phyloP scores from a whole-genome alignment of 805 yeast genomes.

The Saccharomycopsis capsularis region DNA sequence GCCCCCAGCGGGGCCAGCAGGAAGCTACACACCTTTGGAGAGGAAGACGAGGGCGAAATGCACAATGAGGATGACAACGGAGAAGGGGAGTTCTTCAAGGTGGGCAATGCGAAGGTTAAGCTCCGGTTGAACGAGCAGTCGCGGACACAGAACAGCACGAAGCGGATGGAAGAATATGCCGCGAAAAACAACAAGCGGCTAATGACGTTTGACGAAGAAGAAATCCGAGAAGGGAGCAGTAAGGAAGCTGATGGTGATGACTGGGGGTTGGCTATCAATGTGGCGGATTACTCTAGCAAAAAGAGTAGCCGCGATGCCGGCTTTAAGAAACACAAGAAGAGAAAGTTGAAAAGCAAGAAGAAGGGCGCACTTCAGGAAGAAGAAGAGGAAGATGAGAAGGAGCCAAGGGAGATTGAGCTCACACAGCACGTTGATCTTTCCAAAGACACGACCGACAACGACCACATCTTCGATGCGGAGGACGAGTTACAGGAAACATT shows the following conservation, averaged over 20 bases:
- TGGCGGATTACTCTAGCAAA: slow-evolving; percentile 10
- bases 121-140: slow-evolving; percentile 4
- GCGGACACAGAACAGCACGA: background rate
- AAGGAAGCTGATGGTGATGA: slow-evolving; percentile 10
- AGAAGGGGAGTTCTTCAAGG: slow-evolving; percentile 22
- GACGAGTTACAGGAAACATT: slow-evolving; percentile 21
- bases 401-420: slow-evolving; percentile 22
- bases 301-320: slow-evolving; percentile 14
- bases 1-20: slow-evolving; percentile 23
- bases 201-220: slow-evolving; percentile 12
- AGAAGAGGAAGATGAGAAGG: slow-evolving; percentile 15
- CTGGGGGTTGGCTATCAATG: slow-evolving; percentile 1
- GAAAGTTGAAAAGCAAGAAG: slow-evolving; percentile 21
- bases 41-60: slow-evolving; percentile 20
- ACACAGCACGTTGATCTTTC: slow-evolving; percentile 25
- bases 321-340: slow-evolving; percentile 23
- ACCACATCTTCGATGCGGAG: slow-evolving; percentile 6
- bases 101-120: slow-evolving; percentile 21
- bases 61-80: slow-evolving; percentile 7
- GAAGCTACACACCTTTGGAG: slow-evolving; percentile 14
- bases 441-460: slow-evolving; percentile 4
- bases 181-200: slow-evolving; percentile 9
- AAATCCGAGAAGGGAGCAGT: too few species aligned
- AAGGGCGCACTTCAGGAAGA: slow-evolving; percentile 8
- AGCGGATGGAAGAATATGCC: slow-evolving; percentile 13